phyloP scores from a whole-genome alignment of 2,329 filamentous ascomycete species.

The Penicillium olsonii region DNA sequence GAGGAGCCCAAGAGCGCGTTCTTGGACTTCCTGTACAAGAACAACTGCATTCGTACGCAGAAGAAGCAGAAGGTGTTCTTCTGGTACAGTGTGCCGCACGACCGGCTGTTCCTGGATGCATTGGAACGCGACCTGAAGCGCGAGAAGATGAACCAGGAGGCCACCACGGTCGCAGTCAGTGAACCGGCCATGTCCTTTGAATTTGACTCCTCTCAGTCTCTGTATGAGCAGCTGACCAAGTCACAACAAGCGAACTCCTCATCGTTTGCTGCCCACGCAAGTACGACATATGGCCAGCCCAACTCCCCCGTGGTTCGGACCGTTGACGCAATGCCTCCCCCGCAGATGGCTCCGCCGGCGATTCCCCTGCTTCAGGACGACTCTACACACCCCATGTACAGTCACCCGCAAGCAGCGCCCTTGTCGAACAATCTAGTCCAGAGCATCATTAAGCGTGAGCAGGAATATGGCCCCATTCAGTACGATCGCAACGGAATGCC shows the following conservation, averaged over 20 bases:
- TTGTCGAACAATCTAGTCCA: constrained; percentile 69
- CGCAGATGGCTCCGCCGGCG: constrained; percentile 72
- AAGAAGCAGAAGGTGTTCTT: constrained; percentile 99
- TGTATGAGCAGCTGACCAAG: constrained; percentile 99
- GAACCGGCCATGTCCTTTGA: constrained; percentile 97
- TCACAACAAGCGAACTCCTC: constrained; percentile 98
- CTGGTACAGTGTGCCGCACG: constrained; percentile 99
- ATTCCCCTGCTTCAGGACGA: constrained; percentile 64
- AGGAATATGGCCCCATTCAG: constrained; percentile 77
- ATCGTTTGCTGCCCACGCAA: constrained; percentile 82
- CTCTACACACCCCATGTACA: constrained; percentile 69
- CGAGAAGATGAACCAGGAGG: constrained; percentile 99
- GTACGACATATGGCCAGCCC: constrained; percentile 66
- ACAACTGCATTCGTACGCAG: constrained; percentile 99
- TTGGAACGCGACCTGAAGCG: constrained; percentile 96
- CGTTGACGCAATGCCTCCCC: constrained; percentile 88
- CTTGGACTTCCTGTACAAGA: constrained; percentile 99
- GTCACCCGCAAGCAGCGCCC: constrained; percentile 63
- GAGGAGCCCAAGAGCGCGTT: constrained; percentile 99
- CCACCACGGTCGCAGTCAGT: constrained; percentile 93
- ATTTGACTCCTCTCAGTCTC: constrained; percentile 97
- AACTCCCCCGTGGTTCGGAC: constrained; percentile 86
- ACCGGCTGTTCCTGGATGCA: constrained; percentile 94
- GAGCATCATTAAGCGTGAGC: constrained; percentile 81
- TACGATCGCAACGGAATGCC: constrained; percentile 93